Percentiles rank a stretch among this genome's conserved stretches.
phyloP scores from a whole-genome alignment of 495 filamentous ascomycete genomes.

The Entonaema liquescens region DNA sequence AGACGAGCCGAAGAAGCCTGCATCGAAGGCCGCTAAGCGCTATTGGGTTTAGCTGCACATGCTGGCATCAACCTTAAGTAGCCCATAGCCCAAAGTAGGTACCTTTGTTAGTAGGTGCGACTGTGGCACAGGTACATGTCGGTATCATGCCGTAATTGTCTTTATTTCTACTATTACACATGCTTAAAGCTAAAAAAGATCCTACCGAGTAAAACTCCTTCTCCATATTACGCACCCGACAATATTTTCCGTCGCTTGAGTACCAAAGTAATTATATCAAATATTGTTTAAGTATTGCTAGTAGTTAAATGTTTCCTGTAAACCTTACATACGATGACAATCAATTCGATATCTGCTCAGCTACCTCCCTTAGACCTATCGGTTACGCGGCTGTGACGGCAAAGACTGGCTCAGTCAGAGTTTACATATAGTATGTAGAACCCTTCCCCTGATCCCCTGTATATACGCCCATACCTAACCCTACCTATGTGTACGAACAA shows the following conservation, averaged over 20 bases:
- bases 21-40: conserved; percentile 41
- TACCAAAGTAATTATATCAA: neutral
- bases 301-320: too few species aligned
- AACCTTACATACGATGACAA: neutral
- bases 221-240: neutral
- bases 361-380: neutral
- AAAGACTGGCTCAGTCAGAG: conserved; percentile 14
- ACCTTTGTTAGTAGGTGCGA: neutral
- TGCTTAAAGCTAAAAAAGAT: neutral
- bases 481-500: neutral
- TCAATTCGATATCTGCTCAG: neutral
- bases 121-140: neutral
- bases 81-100: neutral
- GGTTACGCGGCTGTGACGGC: neutral
- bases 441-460: conserved; percentile 1
- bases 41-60: conserved; percentile 4
- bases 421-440: neutral
- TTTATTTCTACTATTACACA: conserved; percentile 6
- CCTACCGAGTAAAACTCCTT: neutral
- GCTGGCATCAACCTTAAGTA: conserved; percentile 1
- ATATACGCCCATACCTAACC: neutral
- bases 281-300: too few species aligned
- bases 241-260: neutral
- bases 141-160: neutral
- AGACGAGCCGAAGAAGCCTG: conserved; percentile 46